Evolutionary conservation across 2,329 filamentous ascomycete genomes (phyloP).

Genomic region (Helminthosporium solani): DNA sequence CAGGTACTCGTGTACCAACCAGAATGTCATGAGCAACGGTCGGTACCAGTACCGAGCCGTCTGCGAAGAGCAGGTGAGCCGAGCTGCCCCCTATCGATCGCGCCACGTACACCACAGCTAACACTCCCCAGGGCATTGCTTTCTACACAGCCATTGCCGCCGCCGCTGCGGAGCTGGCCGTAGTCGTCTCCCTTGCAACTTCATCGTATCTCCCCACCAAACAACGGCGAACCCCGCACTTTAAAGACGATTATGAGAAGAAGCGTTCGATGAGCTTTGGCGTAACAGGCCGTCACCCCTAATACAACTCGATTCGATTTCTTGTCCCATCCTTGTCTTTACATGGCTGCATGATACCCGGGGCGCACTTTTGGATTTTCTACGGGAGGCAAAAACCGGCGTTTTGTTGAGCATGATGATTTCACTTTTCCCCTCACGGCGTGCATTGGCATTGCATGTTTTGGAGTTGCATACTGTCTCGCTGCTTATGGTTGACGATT

Average conservation of each 20-base stretch:
- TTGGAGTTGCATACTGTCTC: constrained; percentile 13
- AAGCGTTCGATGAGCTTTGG: constrained; percentile 14
- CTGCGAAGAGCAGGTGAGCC: constrained; percentile 40
- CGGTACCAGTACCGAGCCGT: constrained; percentile 41
- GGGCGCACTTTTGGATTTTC: constrained; percentile 14
- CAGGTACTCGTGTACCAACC: constrained; percentile 38
- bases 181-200: constrained; percentile 34
- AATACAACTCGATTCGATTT: constrained; percentile 8
- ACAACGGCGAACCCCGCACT: constrained; percentile 1
- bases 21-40: constrained; percentile 37
- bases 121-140: constrained; percentile 31
- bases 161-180: constrained; percentile 32
- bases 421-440: constrained; percentile 9
- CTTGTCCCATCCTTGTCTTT: constrained; percentile 12
- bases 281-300: constrained; percentile 11
- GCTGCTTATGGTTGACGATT: constrained; percentile 13
- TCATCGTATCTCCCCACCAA: constrained; percentile 31
- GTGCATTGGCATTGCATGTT: constrained; percentile 16
- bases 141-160: constrained; percentile 41
- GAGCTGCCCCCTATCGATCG: neutral
- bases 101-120: constrained; percentile 9
- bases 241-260: constrained; percentile 12
- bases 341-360: constrained; percentile 15
- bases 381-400: constrained; percentile 11
- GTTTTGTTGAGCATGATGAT: constrained; percentile 10